Evolutionary conservation across 306 rosid species (phyloP), one percentile per base, ranked within the genome.

Genomic region (Castanea crenata): DNA sequence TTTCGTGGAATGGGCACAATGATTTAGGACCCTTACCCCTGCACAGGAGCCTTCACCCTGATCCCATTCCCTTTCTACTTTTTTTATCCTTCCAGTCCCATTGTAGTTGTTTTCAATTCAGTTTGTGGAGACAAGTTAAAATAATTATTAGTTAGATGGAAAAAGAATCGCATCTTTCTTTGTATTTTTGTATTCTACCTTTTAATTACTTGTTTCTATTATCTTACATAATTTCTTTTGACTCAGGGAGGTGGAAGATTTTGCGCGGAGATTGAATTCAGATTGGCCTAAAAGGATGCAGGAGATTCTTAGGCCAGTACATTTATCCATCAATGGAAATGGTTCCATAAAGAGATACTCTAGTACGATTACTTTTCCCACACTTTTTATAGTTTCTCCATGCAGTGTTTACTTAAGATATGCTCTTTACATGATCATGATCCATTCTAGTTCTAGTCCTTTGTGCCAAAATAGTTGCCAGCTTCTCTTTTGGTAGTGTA

Each of bases 251-350:
- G 99, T 95, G 54, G 97, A 90, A 87, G 97, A 92, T 86, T 95
- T 95, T 74, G 92, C 97, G 14, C 93, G 99, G 21, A 92, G 94
- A 63, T 87, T 95, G 81, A 95, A 92, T 83, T 92, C 99, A 55
- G 91, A 87, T 79, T 95, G 99, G 99, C 97, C 97, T 35, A 91
- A 91, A 83, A 90, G 97, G 86, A 92, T 91, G 91, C 97, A 91
- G 78, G 97, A 95, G 76, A 79, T 94, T 80, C 82, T 92, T 74
- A 90, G 80, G 58, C 74, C 87, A n/a, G 80, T 71, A 82, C 90
- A 84, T 65, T 83, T 89, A 44, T 27, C 88, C 25, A 77, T 87
- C 71, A 86, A 91, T 16, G 90, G 97, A 71, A 85, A 84, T 74
- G 85, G 92, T 73, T 83, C 92, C 76, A 72, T 74, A 41, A 78